Percentiles rank a stretch among this genome's conserved stretches.
phyloP scores from a whole-genome alignment of 129 eudicot genomes.

The Mikania micrantha region DNA sequence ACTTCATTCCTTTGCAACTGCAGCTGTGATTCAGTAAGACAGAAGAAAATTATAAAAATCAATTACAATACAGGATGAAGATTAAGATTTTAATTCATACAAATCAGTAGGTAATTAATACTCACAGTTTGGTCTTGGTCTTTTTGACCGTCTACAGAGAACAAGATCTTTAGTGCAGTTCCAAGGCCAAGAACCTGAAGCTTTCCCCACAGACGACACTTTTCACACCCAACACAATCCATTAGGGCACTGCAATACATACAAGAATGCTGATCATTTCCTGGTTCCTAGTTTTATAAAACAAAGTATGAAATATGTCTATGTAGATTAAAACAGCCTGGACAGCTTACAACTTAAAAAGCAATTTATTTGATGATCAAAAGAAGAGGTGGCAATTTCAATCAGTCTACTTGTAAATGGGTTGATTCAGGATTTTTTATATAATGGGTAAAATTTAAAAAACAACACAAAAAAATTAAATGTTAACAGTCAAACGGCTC shows the following conservation, averaged over 20 bases:
- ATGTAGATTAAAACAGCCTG: neutral
- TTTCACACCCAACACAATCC: slow-evolving; percentile 97
- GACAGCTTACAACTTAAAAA: neutral
- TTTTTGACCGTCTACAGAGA: slow-evolving; percentile 48
- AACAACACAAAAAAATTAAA: neutral
- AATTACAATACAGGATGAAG: neutral
- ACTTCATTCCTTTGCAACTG: slow-evolving; percentile 86
- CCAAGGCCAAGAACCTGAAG: slow-evolving; percentile 96
- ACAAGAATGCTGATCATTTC: neutral
- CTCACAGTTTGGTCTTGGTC: slow-evolving; percentile 49
- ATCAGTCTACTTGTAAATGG: neutral
- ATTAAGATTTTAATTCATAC: neutral
- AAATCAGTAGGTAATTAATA: neutral
- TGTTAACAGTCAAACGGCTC: neutral
- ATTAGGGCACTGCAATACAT: slow-evolving; percentile 59
- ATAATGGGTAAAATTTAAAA: neutral
- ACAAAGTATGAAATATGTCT: neutral
- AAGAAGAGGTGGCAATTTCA: neutral
- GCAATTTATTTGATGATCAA: neutral
- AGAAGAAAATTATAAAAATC: neutral
- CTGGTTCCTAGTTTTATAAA: neutral
- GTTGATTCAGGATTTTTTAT: neutral
- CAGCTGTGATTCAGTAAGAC: slow-evolving; percentile 37
- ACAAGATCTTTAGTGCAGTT: slow-evolving; percentile 78
- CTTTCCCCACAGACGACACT: slow-evolving; percentile 97